phyloP scores from a whole-genome alignment of 225 moss, liverwort and hornwort genomes.

The Polytrichum commune region DNA sequence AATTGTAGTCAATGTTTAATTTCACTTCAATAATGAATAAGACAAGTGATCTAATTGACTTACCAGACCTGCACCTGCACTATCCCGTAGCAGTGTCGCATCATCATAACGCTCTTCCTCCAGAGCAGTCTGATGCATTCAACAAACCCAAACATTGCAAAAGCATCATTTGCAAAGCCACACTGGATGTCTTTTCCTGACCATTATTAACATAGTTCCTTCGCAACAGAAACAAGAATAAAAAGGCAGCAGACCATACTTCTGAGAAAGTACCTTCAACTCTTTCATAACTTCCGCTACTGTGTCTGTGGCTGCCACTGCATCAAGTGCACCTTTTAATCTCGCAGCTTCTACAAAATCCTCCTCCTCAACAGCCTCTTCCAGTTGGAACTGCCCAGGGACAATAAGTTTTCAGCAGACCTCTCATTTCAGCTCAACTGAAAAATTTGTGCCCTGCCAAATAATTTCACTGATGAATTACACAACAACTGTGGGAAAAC shows the following conservation, averaged over 20 bases:
- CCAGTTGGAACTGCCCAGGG: slow-evolving; percentile 75
- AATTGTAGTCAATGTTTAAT: too few species aligned
- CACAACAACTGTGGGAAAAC: background rate
- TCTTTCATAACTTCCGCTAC: slow-evolving; percentile 83
- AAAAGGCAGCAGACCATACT: slow-evolving; percentile 6
- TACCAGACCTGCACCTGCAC: slow-evolving; percentile 94
- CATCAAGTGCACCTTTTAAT: slow-evolving; percentile 76
- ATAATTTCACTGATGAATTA: background rate
- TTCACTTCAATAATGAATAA: background rate
- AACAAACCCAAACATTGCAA: background rate
- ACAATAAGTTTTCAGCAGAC: background rate
- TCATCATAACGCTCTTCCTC: slow-evolving; percentile 86
- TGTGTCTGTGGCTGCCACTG: slow-evolving; percentile 65
- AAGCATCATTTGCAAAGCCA: too few species aligned
- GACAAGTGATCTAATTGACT: slow-evolving; percentile 7
- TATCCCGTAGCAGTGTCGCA: slow-evolving; percentile 78
- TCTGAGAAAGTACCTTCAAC: slow-evolving; percentile 56
- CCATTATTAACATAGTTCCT: too few species aligned
- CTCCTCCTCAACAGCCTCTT: slow-evolving; percentile 80
- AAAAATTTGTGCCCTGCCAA: background rate
- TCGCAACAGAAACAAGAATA: background rate
- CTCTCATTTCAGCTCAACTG: background rate
- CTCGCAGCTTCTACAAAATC: slow-evolving; percentile 76
- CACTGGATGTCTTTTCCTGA: too few species aligned
- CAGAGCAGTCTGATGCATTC: slow-evolving; percentile 59